Evolutionary conservation across 257 asterid species (phyloP).

Genomic region (Ilex aquifolium): DNA sequence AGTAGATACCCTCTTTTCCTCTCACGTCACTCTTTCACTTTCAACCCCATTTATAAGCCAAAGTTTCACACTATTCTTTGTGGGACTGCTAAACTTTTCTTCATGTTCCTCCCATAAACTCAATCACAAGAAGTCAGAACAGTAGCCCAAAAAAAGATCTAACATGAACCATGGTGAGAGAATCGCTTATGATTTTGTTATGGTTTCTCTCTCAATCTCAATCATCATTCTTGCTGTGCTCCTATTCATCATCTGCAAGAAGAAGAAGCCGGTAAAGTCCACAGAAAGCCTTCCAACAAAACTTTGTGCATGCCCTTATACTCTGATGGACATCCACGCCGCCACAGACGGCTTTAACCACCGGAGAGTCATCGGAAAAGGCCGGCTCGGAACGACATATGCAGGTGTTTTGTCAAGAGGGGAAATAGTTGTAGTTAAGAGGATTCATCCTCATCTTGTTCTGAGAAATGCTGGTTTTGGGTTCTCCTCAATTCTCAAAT

Average conservation of each 20-base stretch:
- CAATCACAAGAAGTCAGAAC: neutral
- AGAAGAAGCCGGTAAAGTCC: conserved; percentile 24
- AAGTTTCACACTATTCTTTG: neutral
- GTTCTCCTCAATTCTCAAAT: conserved; percentile 51
- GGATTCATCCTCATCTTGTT: conserved; percentile 66
- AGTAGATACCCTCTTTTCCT: neutral
- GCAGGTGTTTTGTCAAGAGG: conserved; percentile 68
- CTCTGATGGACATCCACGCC: conserved; percentile 64
- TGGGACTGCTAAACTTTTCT: neutral
- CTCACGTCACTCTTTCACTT: conserved; percentile 7
- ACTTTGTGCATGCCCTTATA: conserved; percentile 30
- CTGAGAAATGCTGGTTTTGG: conserved; percentile 72
- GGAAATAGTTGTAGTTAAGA: conserved; percentile 59
- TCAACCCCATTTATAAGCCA: conserved; percentile 5
- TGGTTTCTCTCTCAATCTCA: conserved; percentile 30
- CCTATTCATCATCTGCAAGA: conserved; percentile 43
- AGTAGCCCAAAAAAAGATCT: neutral
- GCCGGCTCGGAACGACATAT: conserved; percentile 68
- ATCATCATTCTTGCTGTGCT: conserved; percentile 23
- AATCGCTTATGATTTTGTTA: conserved; percentile 27
- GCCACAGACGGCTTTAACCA: conserved; percentile 83
- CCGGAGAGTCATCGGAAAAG: conserved; percentile 66
- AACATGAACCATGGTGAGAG: conserved; percentile 30
- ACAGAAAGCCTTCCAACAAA: conserved; percentile 32
- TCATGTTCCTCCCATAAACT: neutral